These are phyloP conservation scores for Trametes cinnabarina DNA, from an alignment of 768 basidiomycete genomes.

Conservation along the genomic window DNA sequence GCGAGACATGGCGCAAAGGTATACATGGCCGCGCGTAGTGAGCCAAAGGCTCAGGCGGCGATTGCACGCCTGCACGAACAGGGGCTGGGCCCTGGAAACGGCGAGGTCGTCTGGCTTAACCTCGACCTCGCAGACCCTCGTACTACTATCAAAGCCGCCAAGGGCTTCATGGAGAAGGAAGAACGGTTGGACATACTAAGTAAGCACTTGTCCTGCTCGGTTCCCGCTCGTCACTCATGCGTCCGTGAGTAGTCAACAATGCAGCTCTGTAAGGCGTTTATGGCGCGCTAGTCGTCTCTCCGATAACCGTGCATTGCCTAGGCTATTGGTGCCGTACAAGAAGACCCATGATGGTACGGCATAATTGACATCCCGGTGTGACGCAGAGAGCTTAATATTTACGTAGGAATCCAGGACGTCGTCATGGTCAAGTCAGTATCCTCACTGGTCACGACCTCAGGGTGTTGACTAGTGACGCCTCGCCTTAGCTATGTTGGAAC, in stretches of 20 bases:
- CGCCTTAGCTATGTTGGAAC: conserved; percentile 51
- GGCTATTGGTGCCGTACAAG: background rate
- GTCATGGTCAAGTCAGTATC: conserved; percentile 46
- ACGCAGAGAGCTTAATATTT: too few species aligned
- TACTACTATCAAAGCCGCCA: conserved; percentile 34
- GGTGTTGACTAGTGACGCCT: background rate
- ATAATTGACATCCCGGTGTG: too few species aligned
- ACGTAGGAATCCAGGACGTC: conserved; percentile 36
- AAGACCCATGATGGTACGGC: background rate
- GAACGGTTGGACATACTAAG: conserved; percentile 42
- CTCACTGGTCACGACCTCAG: too few species aligned
- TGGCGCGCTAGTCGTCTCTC: background rate
- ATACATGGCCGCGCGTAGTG: too few species aligned
- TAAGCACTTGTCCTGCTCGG: conserved; percentile 18
- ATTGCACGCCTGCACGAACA: conserved; percentile 35
- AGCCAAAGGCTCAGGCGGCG: too few species aligned
- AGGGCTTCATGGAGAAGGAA: conserved; percentile 38
- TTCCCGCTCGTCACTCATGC: background rate
- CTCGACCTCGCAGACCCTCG: conserved; percentile 42
- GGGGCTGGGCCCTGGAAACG: conserved; percentile 28
- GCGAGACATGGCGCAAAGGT: too few species aligned
- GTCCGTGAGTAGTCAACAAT: conserved; percentile 45
- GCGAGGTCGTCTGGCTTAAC: conserved; percentile 36
- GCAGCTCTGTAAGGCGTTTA: conserved; percentile 43
- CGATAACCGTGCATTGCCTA: too few species aligned